A percentile compares a stretch with the other conserved stretches of the same genome.
Conservation (phyloP, 495 filamentous ascomycete genomes). For the Xylaria flabelliformis region DNA sequence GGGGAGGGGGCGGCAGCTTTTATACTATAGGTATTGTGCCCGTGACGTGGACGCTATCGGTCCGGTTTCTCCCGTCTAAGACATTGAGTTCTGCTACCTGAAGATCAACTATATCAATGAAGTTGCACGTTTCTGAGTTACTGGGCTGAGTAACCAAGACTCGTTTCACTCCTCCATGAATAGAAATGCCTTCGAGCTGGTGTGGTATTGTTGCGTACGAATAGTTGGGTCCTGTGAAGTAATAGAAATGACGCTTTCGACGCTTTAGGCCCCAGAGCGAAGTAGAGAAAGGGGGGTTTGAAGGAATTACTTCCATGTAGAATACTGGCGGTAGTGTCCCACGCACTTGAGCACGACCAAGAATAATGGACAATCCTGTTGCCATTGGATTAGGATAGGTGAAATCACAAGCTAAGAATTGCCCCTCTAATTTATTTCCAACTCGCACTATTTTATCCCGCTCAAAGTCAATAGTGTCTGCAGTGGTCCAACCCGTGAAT, state of each 20-base stretch:
- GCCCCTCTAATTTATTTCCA: not conserved
- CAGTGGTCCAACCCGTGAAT: not conserved
- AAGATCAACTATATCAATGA: slow-evolving; percentile 3
- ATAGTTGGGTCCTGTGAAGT: not conserved
- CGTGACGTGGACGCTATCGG: not conserved
- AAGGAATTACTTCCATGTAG: not conserved
- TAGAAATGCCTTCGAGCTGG: not conserved
- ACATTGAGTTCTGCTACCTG: not conserved
- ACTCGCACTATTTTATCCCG: not conserved
- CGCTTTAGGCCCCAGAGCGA: not conserved
- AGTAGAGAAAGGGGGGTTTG: not conserved
- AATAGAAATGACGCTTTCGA: not conserved
- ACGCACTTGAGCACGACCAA: not conserved
- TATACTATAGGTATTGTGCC: not conserved
- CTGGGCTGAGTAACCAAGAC: not conserved
- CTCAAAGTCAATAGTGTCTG: not conserved
- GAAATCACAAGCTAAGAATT: not conserved
- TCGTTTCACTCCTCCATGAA: not conserved
- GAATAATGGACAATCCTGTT: not conserved
- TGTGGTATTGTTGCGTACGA: not conserved
- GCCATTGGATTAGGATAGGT: not conserved
- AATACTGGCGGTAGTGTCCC: not conserved
- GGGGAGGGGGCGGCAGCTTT: not conserved
- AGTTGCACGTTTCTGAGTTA: not conserved
- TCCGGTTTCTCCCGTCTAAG: not conserved